Evolutionary conservation across 441 rosid species (phyloP).

Genomic region (Geranium incanum): DNA sequence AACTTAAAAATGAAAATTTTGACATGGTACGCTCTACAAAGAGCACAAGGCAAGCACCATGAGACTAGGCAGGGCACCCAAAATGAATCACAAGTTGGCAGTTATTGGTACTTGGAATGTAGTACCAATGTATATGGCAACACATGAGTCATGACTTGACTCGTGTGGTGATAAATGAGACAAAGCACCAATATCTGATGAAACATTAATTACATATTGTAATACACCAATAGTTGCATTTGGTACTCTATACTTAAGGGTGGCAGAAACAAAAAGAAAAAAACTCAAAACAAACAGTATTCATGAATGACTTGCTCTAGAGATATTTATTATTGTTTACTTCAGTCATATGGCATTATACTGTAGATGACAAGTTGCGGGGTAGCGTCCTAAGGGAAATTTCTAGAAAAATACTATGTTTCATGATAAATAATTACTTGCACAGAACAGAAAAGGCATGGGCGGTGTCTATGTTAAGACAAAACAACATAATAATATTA

Average conservation of each 20-base stretch:
- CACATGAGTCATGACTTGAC: not conserved
- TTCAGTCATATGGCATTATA: not conserved
- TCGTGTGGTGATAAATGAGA: not conserved
- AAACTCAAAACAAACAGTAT: not conserved
- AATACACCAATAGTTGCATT: not conserved
- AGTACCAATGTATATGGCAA: not conserved
- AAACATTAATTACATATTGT: too few relatives aligned
- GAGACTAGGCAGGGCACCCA: not conserved
- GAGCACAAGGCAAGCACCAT: not conserved
- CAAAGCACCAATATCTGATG: not conserved
- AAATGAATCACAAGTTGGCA: not conserved
- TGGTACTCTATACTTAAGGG: not conserved
- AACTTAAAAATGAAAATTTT: not conserved
- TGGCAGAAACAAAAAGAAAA: not conserved
- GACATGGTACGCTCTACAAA: not conserved
- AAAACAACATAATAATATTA: not conserved
- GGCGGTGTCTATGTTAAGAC: not conserved
- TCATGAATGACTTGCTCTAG: not conserved
- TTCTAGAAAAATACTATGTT: too few relatives aligned
- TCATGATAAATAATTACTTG: not conserved
- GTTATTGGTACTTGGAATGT: conserved; percentile 3
- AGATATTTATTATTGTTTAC: not conserved
- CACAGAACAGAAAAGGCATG: not conserved
- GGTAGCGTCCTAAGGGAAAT: not conserved
- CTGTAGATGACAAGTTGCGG: not conserved